phyloP scores from a whole-genome alignment of 352 stramenopile species.

The Peronospora destructor region DNA sequence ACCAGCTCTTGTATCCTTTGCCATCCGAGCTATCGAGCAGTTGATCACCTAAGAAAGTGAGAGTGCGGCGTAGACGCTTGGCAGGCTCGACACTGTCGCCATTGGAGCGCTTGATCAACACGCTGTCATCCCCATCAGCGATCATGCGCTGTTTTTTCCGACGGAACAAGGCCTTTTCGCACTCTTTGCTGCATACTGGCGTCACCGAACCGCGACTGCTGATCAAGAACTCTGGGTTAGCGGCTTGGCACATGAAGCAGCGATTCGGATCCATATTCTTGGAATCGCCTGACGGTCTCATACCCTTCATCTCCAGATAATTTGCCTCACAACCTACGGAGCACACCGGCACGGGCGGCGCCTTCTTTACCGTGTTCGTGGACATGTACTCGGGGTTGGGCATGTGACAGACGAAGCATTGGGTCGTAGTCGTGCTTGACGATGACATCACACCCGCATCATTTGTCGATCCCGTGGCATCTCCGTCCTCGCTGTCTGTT shows the following conservation, averaged over 20 bases:
- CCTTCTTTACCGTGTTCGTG: constrained; percentile 47
- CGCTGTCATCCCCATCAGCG: neutral
- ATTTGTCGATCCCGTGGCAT: constrained; percentile 19
- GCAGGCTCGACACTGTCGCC: constrained; percentile 22
- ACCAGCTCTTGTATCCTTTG: constrained; percentile 84
- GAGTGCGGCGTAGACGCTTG: constrained; percentile 44
- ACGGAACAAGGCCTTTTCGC: constrained; percentile 45
- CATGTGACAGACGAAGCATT: constrained; percentile 55
- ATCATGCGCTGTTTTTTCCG: constrained; percentile 35
- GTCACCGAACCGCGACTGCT: constrained; percentile 49
- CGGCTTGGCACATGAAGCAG: constrained; percentile 58
- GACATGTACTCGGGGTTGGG: constrained; percentile 62
- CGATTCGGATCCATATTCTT: constrained; percentile 24
- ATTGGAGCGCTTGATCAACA: constrained; percentile 35
- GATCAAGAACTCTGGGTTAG: constrained; percentile 60
- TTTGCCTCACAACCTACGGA: constrained; percentile 46
- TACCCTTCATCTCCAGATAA: constrained; percentile 48
- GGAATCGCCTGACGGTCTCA: constrained; percentile 29
- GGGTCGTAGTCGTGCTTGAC: constrained; percentile 19
- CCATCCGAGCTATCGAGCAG: constrained; percentile 58
- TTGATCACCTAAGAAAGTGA: constrained; percentile 73
- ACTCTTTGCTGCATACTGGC: constrained; percentile 61
- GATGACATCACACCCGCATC: constrained; percentile 19
- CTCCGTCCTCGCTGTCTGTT: constrained; percentile 39
- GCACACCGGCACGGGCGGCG: constrained; percentile 52